Base-by-base conservation (phyloP, 257 asterid species). In the Solanum pinnatisectum region DNA sequence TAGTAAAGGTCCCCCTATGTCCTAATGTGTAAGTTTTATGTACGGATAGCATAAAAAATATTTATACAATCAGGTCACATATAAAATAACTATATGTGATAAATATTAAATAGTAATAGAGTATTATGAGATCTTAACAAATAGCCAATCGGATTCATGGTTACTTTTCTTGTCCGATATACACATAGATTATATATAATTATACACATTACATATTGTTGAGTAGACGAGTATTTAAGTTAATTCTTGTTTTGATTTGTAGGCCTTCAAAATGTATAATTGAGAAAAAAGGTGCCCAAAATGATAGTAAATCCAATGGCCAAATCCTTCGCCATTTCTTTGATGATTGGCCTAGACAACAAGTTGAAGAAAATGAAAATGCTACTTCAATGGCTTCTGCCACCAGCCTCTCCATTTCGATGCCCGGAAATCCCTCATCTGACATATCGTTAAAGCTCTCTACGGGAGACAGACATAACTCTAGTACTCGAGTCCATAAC, bases 381-480 rank as follows among this genome's bases (percentile, higher is more conserved):
- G 85, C 88, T 0, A 88, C 83, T 73, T 71, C 92, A 1, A 70
- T 89, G 32, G 60, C 91, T 63, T 88, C 92, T n/a, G 65, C 94
- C 5, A 93, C 98, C 22, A 90, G 87, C 86, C 91, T 96, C 93
- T 93, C 98, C 13, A 93, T 96, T 59, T 94, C 95, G 0, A 90
- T 90, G 90, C 89, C 96, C 12, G 98, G 90, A 81, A 91, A 93
- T 87, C 84, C 92, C 1, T 87, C 92, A 0, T 93, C 97, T 0
- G 98, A 97, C 87, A 94, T 97, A 91, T 93, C 96, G 11, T 86
- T 97, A 32, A 95, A 93, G 90, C 98, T 96, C 56, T 93, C 98
- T 9, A 94, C 98, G 0, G 96, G 98, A 4, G 87, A 85, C 25
- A 81, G 87, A 44, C 92, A 90, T 23, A 92, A 90, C 39, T 3